Base-by-base conservation (phyloP, 768 basidiomycete species). In the Rubroboletus pulcherrimus region DNA sequence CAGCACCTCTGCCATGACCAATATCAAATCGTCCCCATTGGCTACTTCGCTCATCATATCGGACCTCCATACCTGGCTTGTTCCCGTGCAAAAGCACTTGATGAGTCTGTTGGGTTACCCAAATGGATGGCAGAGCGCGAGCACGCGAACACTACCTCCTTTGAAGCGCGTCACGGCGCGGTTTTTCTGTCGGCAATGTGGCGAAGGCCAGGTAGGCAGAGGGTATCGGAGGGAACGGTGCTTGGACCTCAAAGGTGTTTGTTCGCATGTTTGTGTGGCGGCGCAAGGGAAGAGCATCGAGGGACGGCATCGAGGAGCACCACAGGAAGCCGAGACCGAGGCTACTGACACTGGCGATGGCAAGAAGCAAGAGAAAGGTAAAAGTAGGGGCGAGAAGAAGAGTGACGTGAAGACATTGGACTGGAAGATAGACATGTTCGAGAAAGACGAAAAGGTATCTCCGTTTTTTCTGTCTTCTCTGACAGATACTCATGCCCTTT, bases 221-320 rank as follows among this genome's bases (percentile, higher is more conserved):
- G 65, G 63, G 38, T 74, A 77, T 58, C 67, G 62, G 33, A 70
- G 67, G 24, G 76, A 79, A 39, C 73, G 60, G 30, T 81, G 81
- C 61, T 68, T 89, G 49, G 79, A 83, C 62, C 85, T 86, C 55
- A 71, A 67, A 10, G 81, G 76, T 4, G 85, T 78, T 4, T 89
- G 86, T 67, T 71, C 69, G 39, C 88, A 90, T 60, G 68, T 75
- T 24, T 91, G 88, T 64, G 57, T 54, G n/a, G 26, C 38, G 17
- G 24, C 19, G 11, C 42, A 49, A 26, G 31, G 39, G n/a, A 59
- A 60, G 44, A 15, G 24, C 15, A 19, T 29, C 30, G 43, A 35
- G 17, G 40, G 45, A 35, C 26, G 7, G 35, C 39, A 7, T 26
- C 30, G 5, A 15, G 51, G 49, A 49, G 54, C 1, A n/a, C 51